Evolutionary conservation across 805 yeast species (phyloP).

Genomic region (Sugiyamaella chiloensis): DNA sequence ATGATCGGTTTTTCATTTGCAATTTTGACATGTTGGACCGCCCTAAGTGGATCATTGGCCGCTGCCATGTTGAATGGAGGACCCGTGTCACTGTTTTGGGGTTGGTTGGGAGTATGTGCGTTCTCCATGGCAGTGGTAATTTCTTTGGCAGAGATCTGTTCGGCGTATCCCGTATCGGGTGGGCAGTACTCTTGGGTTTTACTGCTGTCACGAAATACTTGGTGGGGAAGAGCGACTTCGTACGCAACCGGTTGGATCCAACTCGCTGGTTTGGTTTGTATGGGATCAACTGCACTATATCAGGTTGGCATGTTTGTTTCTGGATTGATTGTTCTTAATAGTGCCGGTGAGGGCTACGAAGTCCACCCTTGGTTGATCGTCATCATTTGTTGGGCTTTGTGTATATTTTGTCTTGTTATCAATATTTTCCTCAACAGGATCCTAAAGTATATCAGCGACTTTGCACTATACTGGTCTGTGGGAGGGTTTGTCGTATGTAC

Average conservation of each 20-base stretch:
- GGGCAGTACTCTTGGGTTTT: constrained; percentile 70
- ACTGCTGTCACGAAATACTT: constrained; percentile 22
- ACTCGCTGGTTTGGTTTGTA: constrained; percentile 27
- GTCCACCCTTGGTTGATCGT: constrained; percentile 21
- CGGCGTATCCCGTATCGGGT: constrained; percentile 64
- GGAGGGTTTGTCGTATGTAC: constrained; percentile 22
- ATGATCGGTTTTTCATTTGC: constrained; percentile 52
- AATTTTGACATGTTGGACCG: constrained; percentile 62
- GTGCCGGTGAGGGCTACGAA: constrained; percentile 16
- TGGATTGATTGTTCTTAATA: constrained; percentile 21
- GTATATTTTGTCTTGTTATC: constrained; percentile 14
- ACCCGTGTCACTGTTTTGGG: constrained; percentile 61
- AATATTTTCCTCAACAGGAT: constrained; percentile 19
- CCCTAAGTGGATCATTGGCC: constrained; percentile 59
- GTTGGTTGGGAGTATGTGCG: constrained; percentile 49
- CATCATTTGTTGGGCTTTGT: constrained; percentile 14
- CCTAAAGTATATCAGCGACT: constrained; percentile 21
- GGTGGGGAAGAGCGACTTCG: constrained; percentile 20
- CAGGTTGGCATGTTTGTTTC: constrained; percentile 23
- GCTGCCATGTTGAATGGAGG: constrained; percentile 62
- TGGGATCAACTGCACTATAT: constrained; percentile 30
- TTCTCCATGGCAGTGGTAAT: constrained; percentile 56
- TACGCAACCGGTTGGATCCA: constrained; percentile 25
- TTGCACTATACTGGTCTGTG: constrained; percentile 28
- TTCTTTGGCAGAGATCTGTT: constrained; percentile 62